These are phyloP conservation scores for Trypanosoma boissoni DNA, from an alignment of 208 protist species.

Conservation along the genomic window DNA sequence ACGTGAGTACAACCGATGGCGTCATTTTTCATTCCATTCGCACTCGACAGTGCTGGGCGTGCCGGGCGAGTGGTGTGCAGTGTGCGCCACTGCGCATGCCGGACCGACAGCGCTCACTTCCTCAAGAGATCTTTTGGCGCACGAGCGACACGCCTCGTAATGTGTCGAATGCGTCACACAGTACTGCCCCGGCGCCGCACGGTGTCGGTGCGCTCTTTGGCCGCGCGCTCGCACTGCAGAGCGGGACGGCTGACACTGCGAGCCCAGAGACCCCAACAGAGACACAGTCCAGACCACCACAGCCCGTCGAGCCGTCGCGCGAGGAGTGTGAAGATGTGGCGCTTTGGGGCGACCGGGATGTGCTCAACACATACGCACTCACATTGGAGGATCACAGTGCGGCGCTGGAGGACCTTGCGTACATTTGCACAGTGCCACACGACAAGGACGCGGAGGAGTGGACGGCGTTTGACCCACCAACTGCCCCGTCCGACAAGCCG, in stretches of 20 bases:
- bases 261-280: background rate
- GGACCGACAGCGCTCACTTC: slow-evolving; percentile 36
- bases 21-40: slow-evolving; percentile 43
- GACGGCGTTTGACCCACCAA: slow-evolving; percentile 4
- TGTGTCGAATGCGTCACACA: no score
- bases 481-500: background rate
- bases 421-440: slow-evolving; percentile 30
- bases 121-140: slow-evolving; percentile 70
- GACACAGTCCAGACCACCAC: background rate
- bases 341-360: slow-evolving; percentile 33
- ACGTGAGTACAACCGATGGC: no score
- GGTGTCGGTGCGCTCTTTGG: slow-evolving; percentile 26
- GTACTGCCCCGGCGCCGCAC: no score
- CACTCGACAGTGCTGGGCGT: slow-evolving; percentile 44
- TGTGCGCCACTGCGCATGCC: slow-evolving; percentile 54
- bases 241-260: slow-evolving; percentile 6
- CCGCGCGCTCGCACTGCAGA: slow-evolving; percentile 24
- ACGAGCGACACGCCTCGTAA: no score
- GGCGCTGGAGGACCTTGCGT: slow-evolving; percentile 44
- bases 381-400: slow-evolving; percentile 37
- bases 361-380: slow-evolving; percentile 51
- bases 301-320: background rate
- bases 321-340: background rate
- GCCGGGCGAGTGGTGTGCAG: slow-evolving; percentile 45
- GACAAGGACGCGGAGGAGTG: slow-evolving; percentile 19